Evolutionary conservation across 2,329 filamentous ascomycete genomes (phyloP).

Genomic region (Orbilia oligospora): DNA sequence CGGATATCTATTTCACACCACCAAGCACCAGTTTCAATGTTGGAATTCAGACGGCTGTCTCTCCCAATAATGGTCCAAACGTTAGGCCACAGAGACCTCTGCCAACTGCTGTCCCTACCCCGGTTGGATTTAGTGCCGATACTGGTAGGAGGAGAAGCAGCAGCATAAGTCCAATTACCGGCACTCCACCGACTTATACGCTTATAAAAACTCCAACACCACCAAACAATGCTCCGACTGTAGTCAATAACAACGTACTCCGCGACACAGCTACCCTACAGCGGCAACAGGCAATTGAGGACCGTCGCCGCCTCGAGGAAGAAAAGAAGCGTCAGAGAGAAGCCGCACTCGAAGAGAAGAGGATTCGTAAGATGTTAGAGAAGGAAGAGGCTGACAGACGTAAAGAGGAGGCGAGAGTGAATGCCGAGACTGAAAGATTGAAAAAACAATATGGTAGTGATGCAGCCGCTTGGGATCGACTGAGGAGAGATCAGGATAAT

Average conservation of each 20-base stretch:
- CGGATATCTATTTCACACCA: conserved; percentile 76
- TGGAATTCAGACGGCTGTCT: conserved; percentile 67
- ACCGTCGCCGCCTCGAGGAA: conserved; percentile 67
- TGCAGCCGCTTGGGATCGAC: conserved; percentile 35
- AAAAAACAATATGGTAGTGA: conserved; percentile 61
- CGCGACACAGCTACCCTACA: conserved; percentile 67
- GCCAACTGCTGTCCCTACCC: conserved; percentile 55
- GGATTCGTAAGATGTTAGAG: conserved; percentile 62
- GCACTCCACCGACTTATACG: conserved; percentile 43
- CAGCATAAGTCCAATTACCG: conserved; percentile 47
- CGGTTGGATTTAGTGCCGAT: neutral
- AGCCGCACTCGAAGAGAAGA: conserved; percentile 61
- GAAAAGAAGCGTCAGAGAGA: conserved; percentile 64
- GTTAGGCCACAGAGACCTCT: conserved; percentile 59
- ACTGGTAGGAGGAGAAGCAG: conserved; percentile 67
- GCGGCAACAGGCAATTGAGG: conserved; percentile 71
- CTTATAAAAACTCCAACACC: conserved; percentile 40
- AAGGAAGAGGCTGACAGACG: conserved; percentile 65
- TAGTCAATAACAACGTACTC: conserved; percentile 62
- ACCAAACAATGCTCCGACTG: conserved; percentile 51
- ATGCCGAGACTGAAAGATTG: conserved; percentile 84
- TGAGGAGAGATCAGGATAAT: conserved; percentile 33
- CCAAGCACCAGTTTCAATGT: conserved; percentile 85
- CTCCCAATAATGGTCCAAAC: conserved; percentile 29
- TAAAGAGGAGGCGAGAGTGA: conserved; percentile 73